Evolutionary conservation across 2,329 filamentous ascomycete species (phyloP), one percentile per base, ranked within the genome.

Genomic region (Zalaria obscura): DNA sequence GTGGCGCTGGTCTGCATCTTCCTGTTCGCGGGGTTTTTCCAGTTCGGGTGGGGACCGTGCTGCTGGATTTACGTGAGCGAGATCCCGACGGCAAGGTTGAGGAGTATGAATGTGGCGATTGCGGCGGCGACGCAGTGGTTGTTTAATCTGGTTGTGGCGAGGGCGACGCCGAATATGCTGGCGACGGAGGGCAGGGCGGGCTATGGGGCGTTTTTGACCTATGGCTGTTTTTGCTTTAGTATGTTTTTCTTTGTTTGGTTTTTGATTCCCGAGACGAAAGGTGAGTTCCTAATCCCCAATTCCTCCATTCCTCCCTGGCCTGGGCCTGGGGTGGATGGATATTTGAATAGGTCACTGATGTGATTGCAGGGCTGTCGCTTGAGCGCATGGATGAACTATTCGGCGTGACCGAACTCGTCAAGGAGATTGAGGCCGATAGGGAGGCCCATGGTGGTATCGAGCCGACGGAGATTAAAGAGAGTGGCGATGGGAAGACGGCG

Each of bases 31-130:
- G 73, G 68, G 2, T 74, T 78, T 58, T 84, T 82, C 65, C 39
- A 7, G n/a, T 59, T 62, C 35, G 45, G 45, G 6, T 47, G 43
- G 45, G 45, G 45, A 2, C 45, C 45, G 6, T 44, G 45, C 28
- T 81, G 76, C 62, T 84, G 80, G 79, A 81, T 83, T 52, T 76
- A 83, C 52, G 72, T 81, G 3, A 73, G 72, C 26, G 80, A 85
- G 58, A 83, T 84, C 44, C 78, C 79, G 0, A 77, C 76, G 5
- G 76, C 77, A 0, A 67, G 80, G 29, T 65, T 84, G 5, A 66
- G 80, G 42, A 75, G 74, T 11, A 62, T 80, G 48, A 83, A 83
- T 52, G 79, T 84, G 5, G 72, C 78, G 2, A 66, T 84, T 37
- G 79, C 72, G 0, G 78, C 80, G 1, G 76, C 75, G 1, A 81